phyloP scores from a whole-genome alignment of 768 basidiomycete genomes.

The Pulveroboletus ravenelii region DNA sequence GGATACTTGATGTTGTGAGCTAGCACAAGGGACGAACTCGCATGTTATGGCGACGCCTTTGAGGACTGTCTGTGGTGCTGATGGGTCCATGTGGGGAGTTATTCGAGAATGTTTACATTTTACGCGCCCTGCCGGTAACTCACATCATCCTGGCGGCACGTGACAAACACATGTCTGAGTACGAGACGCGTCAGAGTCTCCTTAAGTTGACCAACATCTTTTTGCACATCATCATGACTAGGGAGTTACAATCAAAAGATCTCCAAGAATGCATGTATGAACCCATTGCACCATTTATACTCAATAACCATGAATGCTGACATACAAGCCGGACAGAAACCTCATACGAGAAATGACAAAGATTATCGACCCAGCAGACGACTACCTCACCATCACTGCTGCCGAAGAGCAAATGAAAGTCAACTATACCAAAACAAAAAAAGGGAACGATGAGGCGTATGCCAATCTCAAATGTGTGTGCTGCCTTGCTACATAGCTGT shows the following conservation, averaged over 20 bases:
- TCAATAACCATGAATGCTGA: constrained; percentile 1
- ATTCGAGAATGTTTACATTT: not conserved
- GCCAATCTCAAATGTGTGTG: constrained; percentile 55
- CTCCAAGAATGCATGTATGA: constrained; percentile 31
- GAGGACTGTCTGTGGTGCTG: constrained; percentile 41
- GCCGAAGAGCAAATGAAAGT: constrained; percentile 66
- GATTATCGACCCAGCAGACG: constrained; percentile 75
- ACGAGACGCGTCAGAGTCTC: too few relatives aligned
- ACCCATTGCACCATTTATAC: not conserved
- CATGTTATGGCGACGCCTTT: constrained; percentile 65
- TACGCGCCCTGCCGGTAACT: too few relatives aligned
- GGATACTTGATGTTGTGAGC: constrained; percentile 7
- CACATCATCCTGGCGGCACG: too few relatives aligned
- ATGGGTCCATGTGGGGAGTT: constrained; percentile 23
- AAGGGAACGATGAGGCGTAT: constrained; percentile 65
- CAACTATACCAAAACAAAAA: constrained; percentile 54
- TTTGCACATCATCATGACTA: constrained; percentile 15
- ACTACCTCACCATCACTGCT: constrained; percentile 68
- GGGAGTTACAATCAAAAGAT: constrained; percentile 30
- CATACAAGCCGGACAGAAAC: constrained; percentile 39
- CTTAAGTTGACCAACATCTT: too few relatives aligned
- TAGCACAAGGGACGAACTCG: constrained; percentile 57
- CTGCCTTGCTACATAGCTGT: not conserved
- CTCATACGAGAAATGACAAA: constrained; percentile 65
- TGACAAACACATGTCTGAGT: too few relatives aligned